A percentile compares a stretch with the other conserved stretches of the same genome.
phyloP scores from a whole-genome alignment of 1,139 yeast genomes.

The Kodamaea arcana region DNA sequence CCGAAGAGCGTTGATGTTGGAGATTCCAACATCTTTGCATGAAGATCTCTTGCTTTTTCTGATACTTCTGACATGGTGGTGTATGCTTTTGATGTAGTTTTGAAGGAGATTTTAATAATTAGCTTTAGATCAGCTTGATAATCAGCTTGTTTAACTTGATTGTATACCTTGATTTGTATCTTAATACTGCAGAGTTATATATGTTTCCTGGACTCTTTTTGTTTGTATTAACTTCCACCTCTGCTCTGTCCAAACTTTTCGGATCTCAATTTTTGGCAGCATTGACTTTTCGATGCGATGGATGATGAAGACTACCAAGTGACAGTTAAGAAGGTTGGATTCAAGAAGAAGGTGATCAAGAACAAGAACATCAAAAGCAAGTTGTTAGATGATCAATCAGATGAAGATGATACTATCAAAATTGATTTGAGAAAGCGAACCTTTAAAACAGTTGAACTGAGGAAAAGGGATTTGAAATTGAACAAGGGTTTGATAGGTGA shows the following conservation, averaged over 20 bases:
- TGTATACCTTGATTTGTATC: too few relatives aligned
- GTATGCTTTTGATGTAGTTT: too few relatives aligned
- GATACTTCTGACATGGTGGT: slow-evolving; percentile 25
- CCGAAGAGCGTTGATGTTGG: slow-evolving; percentile 46
- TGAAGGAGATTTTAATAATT: too few relatives aligned
- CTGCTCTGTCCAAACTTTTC: too few relatives aligned
- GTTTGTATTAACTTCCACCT: too few relatives aligned
- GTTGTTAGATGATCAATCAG: slow-evolving; percentile 2
- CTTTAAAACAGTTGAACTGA: slow-evolving; percentile 3
- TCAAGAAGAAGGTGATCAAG: slow-evolving; percentile 20
- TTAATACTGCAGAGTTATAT: too few relatives aligned
- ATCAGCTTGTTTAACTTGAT: too few relatives aligned
- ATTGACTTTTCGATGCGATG: too few relatives aligned
- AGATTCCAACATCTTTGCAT: slow-evolving; percentile 53
- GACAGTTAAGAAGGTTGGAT: slow-evolving; percentile 10
- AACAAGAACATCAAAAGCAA: slow-evolving; percentile 3
- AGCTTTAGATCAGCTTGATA: too few relatives aligned
- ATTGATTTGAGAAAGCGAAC: not conserved
- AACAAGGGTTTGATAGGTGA: not conserved
- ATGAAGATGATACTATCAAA: not conserved
- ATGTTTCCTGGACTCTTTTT: too few relatives aligned
- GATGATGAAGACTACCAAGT: slow-evolving; percentile 15
- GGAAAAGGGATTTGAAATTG: not conserved
- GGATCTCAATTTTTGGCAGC: too few relatives aligned
- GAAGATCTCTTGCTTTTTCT: slow-evolving; percentile 52